Percentiles rank a stretch among this genome's conserved stretches.
Conservation (phyloP, 2,329 filamentous ascomycete species). For the Fusarium tupiense region DNA sequence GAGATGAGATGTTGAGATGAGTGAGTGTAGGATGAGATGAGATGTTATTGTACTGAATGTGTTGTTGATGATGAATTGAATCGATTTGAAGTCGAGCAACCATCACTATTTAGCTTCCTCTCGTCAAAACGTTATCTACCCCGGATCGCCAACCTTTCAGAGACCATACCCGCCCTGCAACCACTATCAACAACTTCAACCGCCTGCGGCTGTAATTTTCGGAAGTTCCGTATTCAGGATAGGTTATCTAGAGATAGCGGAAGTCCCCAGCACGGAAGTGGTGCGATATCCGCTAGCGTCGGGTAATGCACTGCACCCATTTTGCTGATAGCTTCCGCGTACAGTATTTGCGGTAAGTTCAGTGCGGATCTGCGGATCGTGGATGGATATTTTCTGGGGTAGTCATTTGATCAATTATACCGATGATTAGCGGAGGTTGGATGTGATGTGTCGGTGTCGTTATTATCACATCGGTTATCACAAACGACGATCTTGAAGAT, state of each 20-base stretch:
- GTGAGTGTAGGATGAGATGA: not conserved
- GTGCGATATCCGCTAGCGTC: conserved; percentile 31
- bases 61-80: not conserved
- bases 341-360: not conserved
- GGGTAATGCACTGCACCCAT: conserved; percentile 27
- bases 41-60: not conserved
- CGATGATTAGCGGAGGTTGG: not conserved
- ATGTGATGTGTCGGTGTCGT: not conserved
- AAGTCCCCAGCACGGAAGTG: not conserved
- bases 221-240: conserved; percentile 16
- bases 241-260: conserved; percentile 16
- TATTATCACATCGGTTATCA: not conserved
- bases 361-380: not conserved
- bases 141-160: not conserved
- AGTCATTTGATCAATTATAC: not conserved
- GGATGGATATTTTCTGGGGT: not conserved
- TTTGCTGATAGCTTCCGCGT: not conserved
- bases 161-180: conserved; percentile 13
- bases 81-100: conserved; percentile 1
- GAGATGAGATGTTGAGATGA: not conserved
- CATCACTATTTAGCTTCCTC: conserved; percentile 34
- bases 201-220: conserved; percentile 14
- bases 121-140: not conserved
- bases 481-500: not conserved
- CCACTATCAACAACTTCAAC: not conserved